phyloP scores from a whole-genome alignment of 1,139 yeast species.

The Yamadazyma buinensis region DNA sequence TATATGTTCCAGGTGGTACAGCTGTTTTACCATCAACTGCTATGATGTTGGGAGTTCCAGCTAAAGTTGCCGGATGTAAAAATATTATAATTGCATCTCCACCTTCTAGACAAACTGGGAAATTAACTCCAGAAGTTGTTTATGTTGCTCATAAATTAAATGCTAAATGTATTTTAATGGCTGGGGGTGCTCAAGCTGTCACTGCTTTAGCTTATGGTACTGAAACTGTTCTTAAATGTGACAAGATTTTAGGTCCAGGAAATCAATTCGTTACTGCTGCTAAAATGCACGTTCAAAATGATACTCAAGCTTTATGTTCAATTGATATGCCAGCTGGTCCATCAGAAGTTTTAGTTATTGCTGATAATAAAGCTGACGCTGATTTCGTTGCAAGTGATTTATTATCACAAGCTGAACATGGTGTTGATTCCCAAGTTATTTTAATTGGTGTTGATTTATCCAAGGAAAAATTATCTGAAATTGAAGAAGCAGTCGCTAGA shows the following conservation, averaged over 20 bases:
- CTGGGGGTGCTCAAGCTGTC: constrained; percentile 99
- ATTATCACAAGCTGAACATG: constrained; percentile 98
- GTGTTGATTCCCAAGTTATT: constrained; percentile 95
- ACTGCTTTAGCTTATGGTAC: constrained; percentile 99
- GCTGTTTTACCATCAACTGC: constrained; percentile 98
- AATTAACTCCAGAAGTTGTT: constrained; percentile 93
- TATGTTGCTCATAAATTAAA: constrained; percentile 96
- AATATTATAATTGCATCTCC: constrained; percentile 97
- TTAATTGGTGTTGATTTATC: constrained; percentile 77
- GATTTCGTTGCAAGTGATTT: constrained; percentile 95
- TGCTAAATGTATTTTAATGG: constrained; percentile 82
- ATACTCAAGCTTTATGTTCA: constrained; percentile 89
- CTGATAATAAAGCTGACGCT: constrained; percentile 83
- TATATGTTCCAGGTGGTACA: constrained; percentile 98
- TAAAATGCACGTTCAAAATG: constrained; percentile 95
- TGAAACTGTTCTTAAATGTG: constrained; percentile 85
- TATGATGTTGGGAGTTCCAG: constrained; percentile 98
- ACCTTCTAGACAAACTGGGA: constrained; percentile 87
- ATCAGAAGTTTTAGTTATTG: constrained; percentile 90
- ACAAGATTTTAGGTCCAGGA: constrained; percentile 97
- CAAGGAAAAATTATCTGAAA: constrained; percentile 53
- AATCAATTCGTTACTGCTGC: constrained; percentile 99
- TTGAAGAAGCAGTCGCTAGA: constrained; percentile 75
- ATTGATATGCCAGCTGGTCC: constrained; percentile 99
- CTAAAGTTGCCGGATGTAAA: constrained; percentile 94